Evolutionary conservation across 2,329 filamentous ascomycete genomes (phyloP).

Genomic region (Calonectria crousiana): DNA sequence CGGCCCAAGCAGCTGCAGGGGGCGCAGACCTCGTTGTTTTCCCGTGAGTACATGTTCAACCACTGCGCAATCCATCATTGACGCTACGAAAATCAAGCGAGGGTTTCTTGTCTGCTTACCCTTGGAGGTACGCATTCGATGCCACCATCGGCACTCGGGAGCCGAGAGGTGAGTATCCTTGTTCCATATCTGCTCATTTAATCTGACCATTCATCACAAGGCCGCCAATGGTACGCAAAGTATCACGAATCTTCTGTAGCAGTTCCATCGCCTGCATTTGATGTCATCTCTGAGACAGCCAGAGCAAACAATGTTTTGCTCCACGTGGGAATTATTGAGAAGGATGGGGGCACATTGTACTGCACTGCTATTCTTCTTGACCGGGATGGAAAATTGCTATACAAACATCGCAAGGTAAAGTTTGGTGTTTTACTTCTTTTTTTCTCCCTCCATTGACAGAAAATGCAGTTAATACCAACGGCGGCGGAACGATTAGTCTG

Average conservation of each 20-base stretch:
- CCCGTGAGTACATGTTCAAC: neutral
- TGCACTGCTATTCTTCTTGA: slow-evolving; percentile 1
- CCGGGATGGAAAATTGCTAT: neutral
- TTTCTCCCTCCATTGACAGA: neutral
- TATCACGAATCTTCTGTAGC: neutral
- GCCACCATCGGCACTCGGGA: neutral
- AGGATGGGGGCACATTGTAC: neutral
- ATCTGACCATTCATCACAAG: neutral
- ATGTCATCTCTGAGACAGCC: neutral
- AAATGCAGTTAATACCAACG: neutral
- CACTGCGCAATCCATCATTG: neutral
- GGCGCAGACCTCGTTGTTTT: slow-evolving; percentile 1
- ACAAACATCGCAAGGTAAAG: slow-evolving; percentile 1
- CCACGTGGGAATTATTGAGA: slow-evolving; percentile 2
- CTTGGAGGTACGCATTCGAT: slow-evolving; percentile 5
- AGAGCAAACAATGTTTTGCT: neutral
- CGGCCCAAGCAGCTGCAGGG: neutral
- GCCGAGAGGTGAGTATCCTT: neutral
- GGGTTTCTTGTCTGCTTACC: slow-evolving; percentile 2
- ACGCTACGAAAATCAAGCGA: neutral
- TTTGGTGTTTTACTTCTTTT: too few species aligned
- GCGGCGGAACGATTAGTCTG: neutral
- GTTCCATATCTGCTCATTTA: too few species aligned
- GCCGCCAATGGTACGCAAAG: slow-evolving; percentile 1
- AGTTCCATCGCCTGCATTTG: neutral